These are phyloP conservation scores for Metschnikowia arizonensis DNA, from an alignment of 805 yeast species.

Conservation along the genomic window DNA sequence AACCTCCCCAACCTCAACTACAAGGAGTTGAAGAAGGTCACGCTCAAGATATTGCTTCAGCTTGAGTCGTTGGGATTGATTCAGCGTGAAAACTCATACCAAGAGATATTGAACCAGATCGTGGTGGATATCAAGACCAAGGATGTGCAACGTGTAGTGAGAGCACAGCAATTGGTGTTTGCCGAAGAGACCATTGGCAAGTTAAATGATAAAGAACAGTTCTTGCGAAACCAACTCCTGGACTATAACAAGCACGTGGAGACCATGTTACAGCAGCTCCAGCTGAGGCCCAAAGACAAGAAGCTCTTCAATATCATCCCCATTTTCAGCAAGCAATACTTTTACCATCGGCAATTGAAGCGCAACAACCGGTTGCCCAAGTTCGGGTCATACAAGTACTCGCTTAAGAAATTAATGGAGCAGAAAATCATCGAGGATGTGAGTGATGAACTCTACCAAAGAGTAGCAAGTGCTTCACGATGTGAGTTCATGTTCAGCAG, in stretches of 20 bases:
- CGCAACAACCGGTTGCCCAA: conserved; percentile 63
- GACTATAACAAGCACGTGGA: conserved; percentile 50
- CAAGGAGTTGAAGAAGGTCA: conserved; percentile 71
- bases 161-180: conserved; percentile 39
- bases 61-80: conserved; percentile 66
- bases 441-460: conserved; percentile 44
- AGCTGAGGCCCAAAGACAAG: conserved; percentile 43
- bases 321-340: conserved; percentile 68
- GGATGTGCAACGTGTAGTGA: conserved; percentile 39
- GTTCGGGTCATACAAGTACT: conserved; percentile 74
- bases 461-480: conserved; percentile 52
- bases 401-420: conserved; percentile 71
- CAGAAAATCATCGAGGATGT: conserved; percentile 62
- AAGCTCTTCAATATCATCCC: conserved; percentile 46
- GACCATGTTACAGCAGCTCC: conserved; percentile 38
- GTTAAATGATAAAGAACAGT: conserved; percentile 42
- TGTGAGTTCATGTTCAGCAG: conserved; percentile 73
- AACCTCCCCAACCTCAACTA: conserved; percentile 50
- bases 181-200: conserved; percentile 42
- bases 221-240: conserved; percentile 39
- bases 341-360: conserved; percentile 67
- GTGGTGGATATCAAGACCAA: conserved; percentile 69
- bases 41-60: conserved; percentile 71
- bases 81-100: conserved; percentile 67
- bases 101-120: conserved; percentile 73